These are phyloP conservation scores for Acacia melanoxylon DNA, from an alignment of 306 rosid genomes.

Conservation along the genomic window DNA sequence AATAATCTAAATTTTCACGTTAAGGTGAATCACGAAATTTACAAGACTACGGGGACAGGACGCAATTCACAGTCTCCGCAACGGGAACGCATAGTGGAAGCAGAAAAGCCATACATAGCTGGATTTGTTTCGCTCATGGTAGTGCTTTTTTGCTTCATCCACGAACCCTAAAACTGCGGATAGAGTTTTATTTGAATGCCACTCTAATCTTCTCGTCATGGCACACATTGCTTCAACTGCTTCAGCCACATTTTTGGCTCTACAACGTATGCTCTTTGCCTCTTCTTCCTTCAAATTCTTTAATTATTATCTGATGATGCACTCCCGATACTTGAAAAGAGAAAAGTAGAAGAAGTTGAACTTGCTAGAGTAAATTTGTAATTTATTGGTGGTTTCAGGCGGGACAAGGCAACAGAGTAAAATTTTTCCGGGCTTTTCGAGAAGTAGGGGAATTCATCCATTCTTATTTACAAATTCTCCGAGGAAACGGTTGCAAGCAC, in stretches of 20 bases:
- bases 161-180: conserved; percentile 15
- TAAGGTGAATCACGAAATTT: too few relatives aligned
- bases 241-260: conserved; percentile 45
- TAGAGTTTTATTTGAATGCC: conserved; percentile 8
- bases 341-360: not conserved
- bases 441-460: conserved; percentile 34
- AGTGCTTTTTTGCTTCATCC: not conserved
- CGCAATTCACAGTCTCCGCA: not conserved
- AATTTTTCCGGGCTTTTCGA: conserved; percentile 36
- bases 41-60: not conserved
- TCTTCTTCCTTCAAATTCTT: not conserved
- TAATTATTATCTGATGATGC: not conserved
- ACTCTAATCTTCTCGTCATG: conserved; percentile 23
- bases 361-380: not conserved
- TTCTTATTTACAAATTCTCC: conserved; percentile 35
- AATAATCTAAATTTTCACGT: too few relatives aligned
- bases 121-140: not conserved
- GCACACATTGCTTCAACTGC: conserved; percentile 42
- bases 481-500: conserved; percentile 37
- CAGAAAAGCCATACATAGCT: conserved; percentile 28
- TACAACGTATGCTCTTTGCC: conserved; percentile 43
- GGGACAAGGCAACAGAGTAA: conserved; percentile 46
- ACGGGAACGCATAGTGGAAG: not conserved
- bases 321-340: not conserved
- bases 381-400: conserved; percentile 35